A percentile compares a stretch with the other conserved stretches of the same genome.
Evolutionary conservation across 306 rosid species (phyloP).

Genomic region (Quercus aquifolioides): DNA sequence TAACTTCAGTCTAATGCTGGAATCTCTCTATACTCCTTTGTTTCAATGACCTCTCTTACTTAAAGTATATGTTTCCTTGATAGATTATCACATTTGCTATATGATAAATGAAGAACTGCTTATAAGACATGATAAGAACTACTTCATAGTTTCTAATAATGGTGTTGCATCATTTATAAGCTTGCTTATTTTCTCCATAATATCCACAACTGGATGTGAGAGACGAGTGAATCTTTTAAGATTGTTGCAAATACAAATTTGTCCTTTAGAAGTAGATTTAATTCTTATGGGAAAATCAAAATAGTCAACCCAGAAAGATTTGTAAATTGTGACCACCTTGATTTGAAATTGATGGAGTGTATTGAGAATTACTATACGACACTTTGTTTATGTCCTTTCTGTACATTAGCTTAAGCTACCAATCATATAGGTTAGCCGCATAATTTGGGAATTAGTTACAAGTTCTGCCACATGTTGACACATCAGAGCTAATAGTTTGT

Average conservation of each 20-base stretch:
- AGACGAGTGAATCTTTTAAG: background rate
- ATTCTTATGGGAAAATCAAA: background rate
- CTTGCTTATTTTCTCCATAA: background rate
- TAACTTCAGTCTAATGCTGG: slow-evolving; percentile 5
- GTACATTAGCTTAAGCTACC: too few species aligned
- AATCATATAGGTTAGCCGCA: too few species aligned
- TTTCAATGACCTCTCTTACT: background rate
- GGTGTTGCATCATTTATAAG: background rate
- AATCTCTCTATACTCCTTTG: background rate
- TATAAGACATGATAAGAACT: background rate
- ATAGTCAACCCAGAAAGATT: background rate
- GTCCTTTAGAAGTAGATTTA: background rate
- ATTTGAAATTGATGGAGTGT: background rate
- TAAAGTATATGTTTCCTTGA: background rate
- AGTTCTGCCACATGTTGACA: too few species aligned
- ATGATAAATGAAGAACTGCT: background rate
- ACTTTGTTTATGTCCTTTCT: too few species aligned
- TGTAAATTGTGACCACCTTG: background rate
- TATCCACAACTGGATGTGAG: background rate
- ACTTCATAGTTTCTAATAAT: background rate
- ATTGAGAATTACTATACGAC: too few species aligned
- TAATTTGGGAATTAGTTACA: too few species aligned
- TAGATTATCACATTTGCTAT: background rate
- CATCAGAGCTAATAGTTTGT: too few species aligned
- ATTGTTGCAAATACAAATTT: background rate